Percentiles rank a stretch among this genome's conserved stretches.
These are phyloP conservation scores for Cladophialophora exuberans DNA, from an alignment of 2,329 filamentous ascomycete species.

Conservation along the genomic window DNA sequence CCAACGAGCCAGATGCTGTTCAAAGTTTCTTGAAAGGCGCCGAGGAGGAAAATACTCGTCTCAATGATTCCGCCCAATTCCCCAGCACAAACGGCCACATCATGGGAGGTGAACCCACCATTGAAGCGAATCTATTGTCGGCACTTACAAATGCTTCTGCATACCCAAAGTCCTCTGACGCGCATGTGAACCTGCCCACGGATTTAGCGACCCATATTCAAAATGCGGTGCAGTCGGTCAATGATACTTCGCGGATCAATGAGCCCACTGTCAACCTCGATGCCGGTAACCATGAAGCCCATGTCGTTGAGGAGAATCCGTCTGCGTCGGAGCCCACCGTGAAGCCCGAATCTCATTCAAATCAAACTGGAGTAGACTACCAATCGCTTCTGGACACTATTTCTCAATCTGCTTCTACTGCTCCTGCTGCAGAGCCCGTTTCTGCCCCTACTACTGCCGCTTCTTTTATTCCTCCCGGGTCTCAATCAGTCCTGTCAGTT, in stretches of 20 bases:
- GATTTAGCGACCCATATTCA: constrained; percentile 5
- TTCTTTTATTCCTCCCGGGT: constrained; percentile 36
- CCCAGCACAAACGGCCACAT: constrained; percentile 19
- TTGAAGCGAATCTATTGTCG: constrained; percentile 20
- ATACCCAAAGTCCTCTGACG: constrained; percentile 19
- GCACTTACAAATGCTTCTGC: constrained; percentile 22
- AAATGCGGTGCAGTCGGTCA: constrained; percentile 7
- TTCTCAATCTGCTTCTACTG: constrained; percentile 41
- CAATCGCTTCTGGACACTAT: constrained; percentile 54
- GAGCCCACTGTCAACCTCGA: constrained; percentile 16
- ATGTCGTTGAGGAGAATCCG: constrained; percentile 7
- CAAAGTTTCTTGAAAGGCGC: constrained; percentile 33
- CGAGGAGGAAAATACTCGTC: constrained; percentile 30
- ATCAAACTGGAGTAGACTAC: constrained; percentile 49
- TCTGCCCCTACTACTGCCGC: constrained; percentile 34
- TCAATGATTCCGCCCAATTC: constrained; percentile 13
- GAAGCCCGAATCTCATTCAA: constrained; percentile 15
- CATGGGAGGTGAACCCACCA: constrained; percentile 16
- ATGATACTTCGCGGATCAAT: constrained; percentile 10
- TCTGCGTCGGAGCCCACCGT: constrained; percentile 17
- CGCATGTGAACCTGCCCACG: constrained; percentile 15
- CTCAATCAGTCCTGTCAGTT: constrained; percentile 40
- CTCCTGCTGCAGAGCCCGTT: constrained; percentile 35
- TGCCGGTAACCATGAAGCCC: background rate
- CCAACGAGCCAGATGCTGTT: constrained; percentile 34